Conservation (phyloP, 208 protist species). For the Naegleria lovaniensis region DNA sequence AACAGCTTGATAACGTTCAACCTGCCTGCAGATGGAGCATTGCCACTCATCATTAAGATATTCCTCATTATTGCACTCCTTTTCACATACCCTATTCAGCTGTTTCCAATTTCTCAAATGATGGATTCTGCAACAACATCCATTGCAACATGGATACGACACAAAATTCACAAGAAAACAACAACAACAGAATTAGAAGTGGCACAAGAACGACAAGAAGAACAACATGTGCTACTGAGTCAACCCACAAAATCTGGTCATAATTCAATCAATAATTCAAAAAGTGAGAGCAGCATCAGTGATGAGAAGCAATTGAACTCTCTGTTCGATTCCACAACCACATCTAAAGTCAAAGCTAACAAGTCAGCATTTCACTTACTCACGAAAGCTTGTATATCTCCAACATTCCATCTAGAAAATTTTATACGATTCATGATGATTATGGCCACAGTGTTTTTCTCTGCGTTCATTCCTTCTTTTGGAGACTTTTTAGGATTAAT, state of each 20-base stretch:
- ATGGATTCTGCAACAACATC: neutral
- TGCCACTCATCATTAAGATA: neutral
- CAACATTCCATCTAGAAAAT: neutral
- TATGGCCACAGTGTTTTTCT: neutral
- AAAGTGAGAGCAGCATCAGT: neutral
- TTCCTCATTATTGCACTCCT: neutral
- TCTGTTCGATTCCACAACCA: too few relatives aligned
- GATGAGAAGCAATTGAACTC: neutral
- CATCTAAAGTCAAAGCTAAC: neutral
- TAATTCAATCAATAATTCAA: neutral
- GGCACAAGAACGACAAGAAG: neutral
- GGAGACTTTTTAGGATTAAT: slow-evolving; percentile 3
- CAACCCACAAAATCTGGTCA: neutral
- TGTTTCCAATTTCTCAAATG: slow-evolving; percentile 11
- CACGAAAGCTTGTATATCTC: neutral
- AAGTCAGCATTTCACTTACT: neutral
- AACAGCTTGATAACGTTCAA: slow-evolving; percentile 7
- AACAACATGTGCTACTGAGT: neutral
- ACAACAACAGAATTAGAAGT: neutral
- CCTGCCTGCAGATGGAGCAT: neutral
- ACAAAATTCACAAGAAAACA: neutral
- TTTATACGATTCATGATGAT: neutral
- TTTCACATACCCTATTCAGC: slow-evolving; percentile 20
- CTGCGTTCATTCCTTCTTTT: slow-evolving; percentile 8
- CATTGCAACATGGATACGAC: neutral